Evolutionary conservation across 768 basidiomycete genomes (phyloP).

Genomic region (Hydnum rufescens): DNA sequence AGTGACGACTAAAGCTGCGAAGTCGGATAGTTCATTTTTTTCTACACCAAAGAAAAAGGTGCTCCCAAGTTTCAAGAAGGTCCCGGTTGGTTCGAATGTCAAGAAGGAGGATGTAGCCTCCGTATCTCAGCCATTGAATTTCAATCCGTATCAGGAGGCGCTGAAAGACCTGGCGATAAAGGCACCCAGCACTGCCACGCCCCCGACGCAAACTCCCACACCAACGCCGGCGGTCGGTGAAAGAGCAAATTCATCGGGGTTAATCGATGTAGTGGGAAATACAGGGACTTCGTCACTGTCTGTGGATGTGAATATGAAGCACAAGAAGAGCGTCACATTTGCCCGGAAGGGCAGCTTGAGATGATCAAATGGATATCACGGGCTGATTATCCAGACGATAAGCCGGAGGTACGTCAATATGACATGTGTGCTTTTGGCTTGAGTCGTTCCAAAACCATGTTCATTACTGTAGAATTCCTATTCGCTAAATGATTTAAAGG

Average conservation of each 20-base stretch:
- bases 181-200: conserved; percentile 40
- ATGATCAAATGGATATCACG: conserved; percentile 62
- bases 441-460: not conserved
- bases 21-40: conserved; percentile 74
- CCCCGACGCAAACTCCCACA: conserved; percentile 14
- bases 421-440: conserved; percentile 5
- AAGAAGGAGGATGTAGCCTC: conserved; percentile 42
- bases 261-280: not conserved
- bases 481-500: conserved; percentile 51
- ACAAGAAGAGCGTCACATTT: conserved; percentile 66
- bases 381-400: conserved; percentile 79
- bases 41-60: conserved; percentile 71
- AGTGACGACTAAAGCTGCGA: conserved; percentile 6
- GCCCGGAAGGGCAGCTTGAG: conserved; percentile 56
- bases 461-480: conserved; percentile 37
- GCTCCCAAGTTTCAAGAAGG: conserved; percentile 70
- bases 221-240: conserved; percentile 4
- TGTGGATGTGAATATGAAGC: no score
- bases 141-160: conserved; percentile 67
- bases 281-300: not conserved
- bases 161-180: conserved; percentile 54
- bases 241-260: not conserved
- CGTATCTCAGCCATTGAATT: conserved; percentile 44
- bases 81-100: conserved; percentile 7
- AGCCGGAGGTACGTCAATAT: conserved; percentile 49